Evolutionary conservation across 2,329 filamentous ascomycete genomes (phyloP).

Genomic region (Falciphora oryzae): DNA sequence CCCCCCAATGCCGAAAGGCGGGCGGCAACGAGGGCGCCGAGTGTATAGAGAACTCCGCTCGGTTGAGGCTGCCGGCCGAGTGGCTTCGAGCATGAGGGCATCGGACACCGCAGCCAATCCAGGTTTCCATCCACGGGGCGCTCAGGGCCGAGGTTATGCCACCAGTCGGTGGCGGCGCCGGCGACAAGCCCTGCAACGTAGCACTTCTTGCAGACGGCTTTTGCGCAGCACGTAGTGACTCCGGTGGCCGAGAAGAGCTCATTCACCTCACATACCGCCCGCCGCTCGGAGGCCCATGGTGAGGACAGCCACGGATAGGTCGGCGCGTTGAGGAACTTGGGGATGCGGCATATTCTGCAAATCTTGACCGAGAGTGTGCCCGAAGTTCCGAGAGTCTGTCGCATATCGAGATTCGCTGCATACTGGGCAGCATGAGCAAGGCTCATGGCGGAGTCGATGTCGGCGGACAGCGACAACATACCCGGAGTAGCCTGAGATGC

Average conservation of each 20-base stretch:
- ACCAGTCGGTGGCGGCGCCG: slow-evolving; percentile 12
- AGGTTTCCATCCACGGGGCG: not conserved
- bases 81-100: slow-evolving; percentile 7
- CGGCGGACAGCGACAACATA: not conserved
- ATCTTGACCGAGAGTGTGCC: not conserved
- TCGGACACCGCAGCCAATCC: slow-evolving; percentile 15
- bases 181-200: slow-evolving; percentile 5
- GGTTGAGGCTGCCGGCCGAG: not conserved
- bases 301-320: too few species aligned
- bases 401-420: not conserved
- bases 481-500: not conserved
- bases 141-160: slow-evolving; percentile 13
- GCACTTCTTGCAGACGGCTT: slow-evolving; percentile 15
- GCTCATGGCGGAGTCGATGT: not conserved
- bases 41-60: not conserved
- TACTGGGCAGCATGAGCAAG: not conserved
- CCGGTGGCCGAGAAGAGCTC: slow-evolving; percentile 2
- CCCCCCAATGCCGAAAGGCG: slow-evolving; percentile 6
- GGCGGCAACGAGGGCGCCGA: slow-evolving; percentile 3
- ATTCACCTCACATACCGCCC: not conserved
- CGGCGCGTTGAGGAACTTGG: slow-evolving; percentile 6
- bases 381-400: not conserved
- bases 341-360: slow-evolving; percentile 1
- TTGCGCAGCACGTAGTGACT: slow-evolving; percentile 14
- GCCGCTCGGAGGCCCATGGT: not conserved